Conservation (phyloP, 1,284 basidiomycete genomes). For the Puccinia horiana region DNA sequence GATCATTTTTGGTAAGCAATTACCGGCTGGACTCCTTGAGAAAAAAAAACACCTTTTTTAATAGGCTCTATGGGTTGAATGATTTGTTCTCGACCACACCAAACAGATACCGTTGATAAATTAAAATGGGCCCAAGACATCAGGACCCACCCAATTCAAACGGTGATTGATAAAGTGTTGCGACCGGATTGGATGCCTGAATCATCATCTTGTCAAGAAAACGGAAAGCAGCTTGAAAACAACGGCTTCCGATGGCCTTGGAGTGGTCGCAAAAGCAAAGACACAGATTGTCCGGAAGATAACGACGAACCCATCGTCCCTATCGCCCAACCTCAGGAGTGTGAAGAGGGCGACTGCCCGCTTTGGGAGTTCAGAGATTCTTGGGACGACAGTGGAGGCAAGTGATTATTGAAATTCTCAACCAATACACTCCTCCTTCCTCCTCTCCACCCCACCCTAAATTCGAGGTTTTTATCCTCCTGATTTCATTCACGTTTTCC, state of each 20-base stretch:
- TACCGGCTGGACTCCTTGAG: neutral
- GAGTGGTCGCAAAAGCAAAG: constrained; percentile 17
- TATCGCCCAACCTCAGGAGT: constrained; percentile 18
- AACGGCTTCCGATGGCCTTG: constrained; percentile 38
- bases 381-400: constrained; percentile 26
- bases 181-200: constrained; percentile 29
- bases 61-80: neutral
- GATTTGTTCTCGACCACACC: neutral
- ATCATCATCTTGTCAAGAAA: constrained; percentile 13
- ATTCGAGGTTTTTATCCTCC: neutral
- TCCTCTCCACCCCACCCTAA: neutral
- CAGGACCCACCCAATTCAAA: constrained; percentile 46
- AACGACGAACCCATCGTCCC: constrained; percentile 30
- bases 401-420: neutral
- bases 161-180: constrained; percentile 43
- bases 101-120: constrained; percentile 42
- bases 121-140: constrained; percentile 49
- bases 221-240: neutral
- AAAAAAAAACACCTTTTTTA: neutral
- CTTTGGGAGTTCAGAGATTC: constrained; percentile 43
- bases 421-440: neutral
- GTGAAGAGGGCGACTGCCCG: constrained; percentile 38
- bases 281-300: constrained; percentile 20
- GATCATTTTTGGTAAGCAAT: constrained; percentile 42
- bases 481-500: neutral